Evolutionary conservation across 2,329 filamentous ascomycete species (phyloP).

Genomic region (Botrytis sinoallii): DNA sequence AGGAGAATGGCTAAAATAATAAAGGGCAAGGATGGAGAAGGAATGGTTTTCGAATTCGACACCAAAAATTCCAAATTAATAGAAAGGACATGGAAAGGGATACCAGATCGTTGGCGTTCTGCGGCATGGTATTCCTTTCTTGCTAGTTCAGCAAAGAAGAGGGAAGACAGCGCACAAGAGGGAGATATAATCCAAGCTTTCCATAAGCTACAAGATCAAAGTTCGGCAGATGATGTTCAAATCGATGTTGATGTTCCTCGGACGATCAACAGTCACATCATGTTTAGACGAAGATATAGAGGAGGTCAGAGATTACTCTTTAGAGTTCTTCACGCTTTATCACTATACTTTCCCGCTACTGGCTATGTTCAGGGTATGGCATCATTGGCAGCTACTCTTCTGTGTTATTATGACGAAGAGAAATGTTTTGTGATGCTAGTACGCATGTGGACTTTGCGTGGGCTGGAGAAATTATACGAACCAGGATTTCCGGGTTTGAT

Average conservation of each 20-base stretch:
- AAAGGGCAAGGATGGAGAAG: slow-evolving; percentile 51
- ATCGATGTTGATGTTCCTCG: slow-evolving; percentile 96
- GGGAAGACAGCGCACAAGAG: slow-evolving; percentile 60
- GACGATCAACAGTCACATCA: slow-evolving; percentile 92
- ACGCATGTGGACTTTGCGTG: slow-evolving; percentile 86
- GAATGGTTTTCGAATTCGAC: slow-evolving; percentile 75
- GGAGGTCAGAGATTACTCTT: slow-evolving; percentile 91
- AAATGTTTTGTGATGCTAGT: slow-evolving; percentile 93
- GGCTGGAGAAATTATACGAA: slow-evolving; percentile 79
- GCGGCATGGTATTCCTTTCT: slow-evolving; percentile 96
- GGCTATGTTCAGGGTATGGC: slow-evolving; percentile 99
- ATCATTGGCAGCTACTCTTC: slow-evolving; percentile 81
- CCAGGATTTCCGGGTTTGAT: slow-evolving; percentile 84
- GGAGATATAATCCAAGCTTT: slow-evolving; percentile 70
- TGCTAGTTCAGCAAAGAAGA: slow-evolving; percentile 67
- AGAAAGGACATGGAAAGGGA: slow-evolving; percentile 94
- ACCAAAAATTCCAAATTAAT: slow-evolving; percentile 78
- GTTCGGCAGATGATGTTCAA: slow-evolving; percentile 88
- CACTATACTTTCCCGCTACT: slow-evolving; percentile 83
- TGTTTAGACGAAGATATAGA: slow-evolving; percentile 90
- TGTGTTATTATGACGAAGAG: slow-evolving; percentile 97
- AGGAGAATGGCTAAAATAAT: slow-evolving; percentile 61
- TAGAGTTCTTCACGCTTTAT: slow-evolving; percentile 85
- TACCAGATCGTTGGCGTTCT: slow-evolving; percentile 91
- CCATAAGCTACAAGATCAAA: slow-evolving; percentile 66